A percentile compares a stretch with the other conserved stretches of the same genome.
phyloP scores from a whole-genome alignment of 2,329 filamentous ascomycete genomes.

The Acrodontium crateriforme region DNA sequence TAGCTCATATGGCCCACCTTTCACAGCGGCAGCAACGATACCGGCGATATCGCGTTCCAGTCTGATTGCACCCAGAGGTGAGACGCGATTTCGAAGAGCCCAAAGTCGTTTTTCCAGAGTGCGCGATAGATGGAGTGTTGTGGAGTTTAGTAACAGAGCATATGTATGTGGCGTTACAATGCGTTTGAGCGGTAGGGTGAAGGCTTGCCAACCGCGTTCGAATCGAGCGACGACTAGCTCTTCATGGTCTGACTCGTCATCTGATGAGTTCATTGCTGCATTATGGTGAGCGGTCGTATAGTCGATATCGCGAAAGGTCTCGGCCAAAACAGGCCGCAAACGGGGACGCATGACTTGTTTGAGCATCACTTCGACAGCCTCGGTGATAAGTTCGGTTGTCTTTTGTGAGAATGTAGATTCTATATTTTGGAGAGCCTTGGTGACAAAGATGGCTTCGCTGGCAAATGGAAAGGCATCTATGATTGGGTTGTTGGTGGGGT shows the following conservation, averaged over 20 bases:
- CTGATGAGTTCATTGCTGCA: background rate
- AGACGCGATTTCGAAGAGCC: conserved; percentile 65
- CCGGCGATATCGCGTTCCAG: conserved; percentile 74
- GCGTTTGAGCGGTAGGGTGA: conserved; percentile 73
- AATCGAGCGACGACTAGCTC: conserved; percentile 69
- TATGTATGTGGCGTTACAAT: conserved; percentile 70
- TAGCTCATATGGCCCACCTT: conserved; percentile 59
- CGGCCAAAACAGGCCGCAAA: conserved; percentile 68
- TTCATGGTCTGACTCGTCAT: conserved; percentile 17
- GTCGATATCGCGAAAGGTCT: conserved; percentile 84
- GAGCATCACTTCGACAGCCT: conserved; percentile 76
- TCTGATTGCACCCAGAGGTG: conserved; percentile 65
- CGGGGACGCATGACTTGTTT: conserved; percentile 76
- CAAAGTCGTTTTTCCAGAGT: conserved; percentile 80
- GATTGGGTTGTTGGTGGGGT: conserved; percentile 2
- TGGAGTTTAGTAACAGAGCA: conserved; percentile 58
- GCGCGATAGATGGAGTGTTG: conserved; percentile 59
- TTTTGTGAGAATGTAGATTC: conserved; percentile 62
- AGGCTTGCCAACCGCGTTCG: conserved; percentile 68
- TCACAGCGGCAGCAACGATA: conserved; percentile 54
- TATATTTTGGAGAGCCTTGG: conserved; percentile 53
- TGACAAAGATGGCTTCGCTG: conserved; percentile 57
- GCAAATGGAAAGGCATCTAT: conserved; percentile 64
- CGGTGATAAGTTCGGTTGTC: conserved; percentile 65
- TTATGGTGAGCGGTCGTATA: conserved; percentile 57